These are phyloP conservation scores for Ogataea neopini DNA, from an alignment of 805 yeast genomes.

Conservation along the genomic window DNA sequence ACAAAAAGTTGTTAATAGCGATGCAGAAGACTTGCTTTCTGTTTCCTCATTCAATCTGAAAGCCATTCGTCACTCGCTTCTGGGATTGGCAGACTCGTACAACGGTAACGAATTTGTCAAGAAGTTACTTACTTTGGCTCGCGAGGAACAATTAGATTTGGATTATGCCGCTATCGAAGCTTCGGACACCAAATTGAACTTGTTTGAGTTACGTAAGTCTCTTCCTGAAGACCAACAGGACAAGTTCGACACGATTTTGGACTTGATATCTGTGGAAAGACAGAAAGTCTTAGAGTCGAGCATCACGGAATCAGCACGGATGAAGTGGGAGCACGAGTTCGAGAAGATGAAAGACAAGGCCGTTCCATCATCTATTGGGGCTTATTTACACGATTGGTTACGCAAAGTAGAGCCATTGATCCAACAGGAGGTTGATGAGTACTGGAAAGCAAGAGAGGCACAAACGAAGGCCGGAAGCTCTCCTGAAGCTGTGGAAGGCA, in stretches of 20 bases:
- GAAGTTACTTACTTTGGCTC: conserved; percentile 21
- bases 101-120: conserved; percentile 28
- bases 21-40: conserved; percentile 43
- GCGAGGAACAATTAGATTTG: conserved; percentile 24
- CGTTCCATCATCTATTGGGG: conserved; percentile 62
- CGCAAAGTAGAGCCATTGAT: conserved; percentile 69
- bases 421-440: conserved; percentile 59
- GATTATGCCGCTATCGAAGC: conserved; percentile 19
- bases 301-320: conserved; percentile 82
- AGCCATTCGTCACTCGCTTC: conserved; percentile 71
- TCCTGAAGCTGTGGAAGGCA: neutral
- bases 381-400: conserved; percentile 84
- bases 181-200: conserved; percentile 40
- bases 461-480: neutral
- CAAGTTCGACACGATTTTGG: conserved; percentile 66
- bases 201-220: conserved; percentile 62
- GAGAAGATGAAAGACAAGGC: conserved; percentile 47
- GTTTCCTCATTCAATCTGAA: conserved; percentile 79
- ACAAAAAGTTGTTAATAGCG: too few relatives aligned
- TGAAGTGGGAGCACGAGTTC: conserved; percentile 84
- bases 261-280: conserved; percentile 69
- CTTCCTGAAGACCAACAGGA: conserved; percentile 50
- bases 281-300: conserved; percentile 74
- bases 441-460: conserved; percentile 37
- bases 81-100: conserved; percentile 43